Evolutionary conservation across 2,329 filamentous ascomycete genomes (phyloP).

Genomic region (Pyricularia sp.): DNA sequence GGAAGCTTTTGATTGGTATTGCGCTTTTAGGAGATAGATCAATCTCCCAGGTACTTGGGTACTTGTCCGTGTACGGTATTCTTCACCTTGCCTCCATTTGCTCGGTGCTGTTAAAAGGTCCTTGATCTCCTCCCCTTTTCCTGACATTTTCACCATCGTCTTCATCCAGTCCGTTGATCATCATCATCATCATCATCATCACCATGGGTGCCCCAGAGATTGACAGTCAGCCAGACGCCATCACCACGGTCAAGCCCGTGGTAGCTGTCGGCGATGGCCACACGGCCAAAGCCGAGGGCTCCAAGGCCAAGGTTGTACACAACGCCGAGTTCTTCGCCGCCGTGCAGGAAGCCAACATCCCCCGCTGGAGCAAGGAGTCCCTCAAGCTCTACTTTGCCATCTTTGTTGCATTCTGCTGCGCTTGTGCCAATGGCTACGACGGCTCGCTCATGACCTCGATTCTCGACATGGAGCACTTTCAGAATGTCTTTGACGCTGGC

Average conservation of each 20-base stretch:
- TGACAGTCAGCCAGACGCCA: neutral
- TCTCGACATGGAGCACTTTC: conserved; percentile 33
- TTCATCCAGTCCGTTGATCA: neutral
- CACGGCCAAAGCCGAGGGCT: conserved; percentile 19
- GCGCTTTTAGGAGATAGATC: neutral
- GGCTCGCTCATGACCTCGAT: conserved; percentile 34
- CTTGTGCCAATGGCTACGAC: conserved; percentile 39
- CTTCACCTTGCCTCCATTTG: neutral
- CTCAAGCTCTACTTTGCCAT: conserved; percentile 32
- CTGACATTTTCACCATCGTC: neutral
- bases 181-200: neutral
- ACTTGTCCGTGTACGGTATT: neutral
- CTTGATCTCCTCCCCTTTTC: neutral
- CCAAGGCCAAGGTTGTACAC: conserved; percentile 29
- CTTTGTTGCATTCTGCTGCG: conserved; percentile 34
- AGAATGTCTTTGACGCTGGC: conserved; percentile 27
- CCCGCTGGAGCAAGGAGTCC: conserved; percentile 29
- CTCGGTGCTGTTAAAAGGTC: neutral
- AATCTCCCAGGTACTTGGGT: neutral
- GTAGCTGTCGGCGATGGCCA: conserved; percentile 19
- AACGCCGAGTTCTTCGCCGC: conserved; percentile 39
- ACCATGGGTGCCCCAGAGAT: neutral
- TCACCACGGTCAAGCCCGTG: conserved; percentile 4
- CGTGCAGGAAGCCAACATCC: conserved; percentile 33
- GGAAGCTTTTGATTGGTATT: neutral